phyloP scores from a whole-genome alignment of 1,139 yeast genomes.

The Debaryomyces fabryi region DNA sequence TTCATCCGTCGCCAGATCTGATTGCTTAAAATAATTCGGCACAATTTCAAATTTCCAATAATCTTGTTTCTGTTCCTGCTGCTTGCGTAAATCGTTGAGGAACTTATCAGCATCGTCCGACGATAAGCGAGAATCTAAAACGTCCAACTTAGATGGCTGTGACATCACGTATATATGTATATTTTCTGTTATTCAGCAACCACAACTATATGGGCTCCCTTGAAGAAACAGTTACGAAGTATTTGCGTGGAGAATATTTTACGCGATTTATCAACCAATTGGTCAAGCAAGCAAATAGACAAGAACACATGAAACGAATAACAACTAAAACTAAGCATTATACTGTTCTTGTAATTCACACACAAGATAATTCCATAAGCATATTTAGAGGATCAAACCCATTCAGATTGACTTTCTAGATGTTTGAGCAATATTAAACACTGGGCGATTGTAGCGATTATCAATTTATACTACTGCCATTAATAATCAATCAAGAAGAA shows the following conservation, averaged over 20 bases:
- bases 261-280: not conserved
- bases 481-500: not conserved
- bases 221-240: not conserved
- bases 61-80: slow-evolving; percentile 13
- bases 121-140: slow-evolving; percentile 13
- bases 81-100: slow-evolving; percentile 12
- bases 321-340: not conserved
- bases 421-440: not conserved
- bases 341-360: not conserved
- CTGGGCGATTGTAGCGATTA: not conserved
- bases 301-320: not conserved
- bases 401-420: not conserved
- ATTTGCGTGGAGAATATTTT: not conserved
- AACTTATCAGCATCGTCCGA: slow-evolving; percentile 20
- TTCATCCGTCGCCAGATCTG: slow-evolving; percentile 40
- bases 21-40: slow-evolving; percentile 42
- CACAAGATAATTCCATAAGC: not conserved
- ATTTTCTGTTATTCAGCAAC: not conserved
- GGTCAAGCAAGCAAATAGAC: not conserved
- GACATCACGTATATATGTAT: slow-evolving; percentile 3
- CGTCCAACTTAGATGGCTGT: slow-evolving; percentile 22
- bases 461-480: not conserved
- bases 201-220: not conserved
- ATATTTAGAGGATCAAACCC: not conserved
- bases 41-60: slow-evolving; percentile 44